Conservation (phyloP, 2,329 filamentous ascomycete genomes). For the Coleophoma eucalyptorum region DNA sequence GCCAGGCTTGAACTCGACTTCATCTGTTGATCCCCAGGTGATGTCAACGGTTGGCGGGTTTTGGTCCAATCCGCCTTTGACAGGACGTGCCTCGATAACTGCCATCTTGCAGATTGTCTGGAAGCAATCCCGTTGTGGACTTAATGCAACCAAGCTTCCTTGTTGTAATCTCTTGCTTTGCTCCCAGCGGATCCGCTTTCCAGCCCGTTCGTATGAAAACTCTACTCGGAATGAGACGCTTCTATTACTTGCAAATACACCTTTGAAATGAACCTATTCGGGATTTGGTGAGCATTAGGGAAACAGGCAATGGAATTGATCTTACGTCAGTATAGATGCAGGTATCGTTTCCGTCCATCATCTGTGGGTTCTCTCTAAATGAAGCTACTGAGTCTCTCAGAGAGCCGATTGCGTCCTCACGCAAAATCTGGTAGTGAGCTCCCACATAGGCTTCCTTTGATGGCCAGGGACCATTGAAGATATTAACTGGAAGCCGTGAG, state of each 20-base stretch:
- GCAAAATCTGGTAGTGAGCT: conserved; percentile 70
- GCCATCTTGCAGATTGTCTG: conserved; percentile 63
- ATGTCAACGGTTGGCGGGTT: conserved; percentile 73
- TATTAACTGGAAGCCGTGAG: conserved; percentile 44
- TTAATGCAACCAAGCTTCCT: conserved; percentile 50
- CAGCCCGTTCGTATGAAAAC: conserved; percentile 65
- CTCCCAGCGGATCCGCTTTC: conserved; percentile 63
- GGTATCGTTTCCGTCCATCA: conserved; percentile 53
- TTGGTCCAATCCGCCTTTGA: conserved; percentile 55
- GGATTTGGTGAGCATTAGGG: no score
- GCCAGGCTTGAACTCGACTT: conserved; percentile 65
- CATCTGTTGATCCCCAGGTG: conserved; percentile 58
- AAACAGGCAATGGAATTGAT: not conserved
- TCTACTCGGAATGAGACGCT: conserved; percentile 65
- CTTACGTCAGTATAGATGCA: conserved; percentile 69
- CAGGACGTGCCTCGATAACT: conserved; percentile 65
- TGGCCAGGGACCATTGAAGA: conserved; percentile 50
- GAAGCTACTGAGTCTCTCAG: conserved; percentile 63
- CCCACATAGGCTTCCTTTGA: conserved; percentile 64
- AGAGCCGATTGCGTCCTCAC: conserved; percentile 69
- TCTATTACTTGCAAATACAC: conserved; percentile 57
- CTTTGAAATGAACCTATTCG: conserved; percentile 59
- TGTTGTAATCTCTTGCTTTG: conserved; percentile 47
- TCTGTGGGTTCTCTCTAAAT: conserved; percentile 47
- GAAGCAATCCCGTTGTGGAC: conserved; percentile 57